phyloP scores from a whole-genome alignment of 345 rosid genomes.

The Salix viminalis region DNA sequence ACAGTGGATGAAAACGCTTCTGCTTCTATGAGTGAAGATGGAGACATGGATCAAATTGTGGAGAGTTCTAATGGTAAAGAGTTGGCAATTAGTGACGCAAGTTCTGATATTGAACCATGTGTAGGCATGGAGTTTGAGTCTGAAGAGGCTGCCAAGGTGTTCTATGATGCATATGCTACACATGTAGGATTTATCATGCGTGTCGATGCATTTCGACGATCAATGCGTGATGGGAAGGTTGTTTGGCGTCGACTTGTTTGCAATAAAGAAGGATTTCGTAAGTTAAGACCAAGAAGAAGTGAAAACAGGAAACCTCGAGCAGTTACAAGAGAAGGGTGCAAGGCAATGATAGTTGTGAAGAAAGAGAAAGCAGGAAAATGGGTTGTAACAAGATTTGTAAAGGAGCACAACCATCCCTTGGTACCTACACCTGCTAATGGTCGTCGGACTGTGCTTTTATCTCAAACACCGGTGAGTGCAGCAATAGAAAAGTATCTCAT shows the following conservation, averaged over 20 bases:
- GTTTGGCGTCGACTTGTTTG: slow-evolving; percentile 47
- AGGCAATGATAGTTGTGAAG: slow-evolving; percentile 44
- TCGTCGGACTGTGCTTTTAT: slow-evolving; percentile 21
- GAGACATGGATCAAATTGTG: slow-evolving; percentile 12
- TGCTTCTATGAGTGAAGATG: slow-evolving; percentile 19
- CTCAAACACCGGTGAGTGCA: slow-evolving; percentile 21
- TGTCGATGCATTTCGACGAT: slow-evolving; percentile 38
- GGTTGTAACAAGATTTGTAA: slow-evolving; percentile 37
- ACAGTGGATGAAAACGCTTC: too few relatives aligned
- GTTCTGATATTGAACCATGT: slow-evolving; percentile 33
- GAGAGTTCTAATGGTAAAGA: slow-evolving; percentile 26
- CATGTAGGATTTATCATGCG: slow-evolving; percentile 41
- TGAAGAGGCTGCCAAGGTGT: slow-evolving; percentile 41
- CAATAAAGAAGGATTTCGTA: slow-evolving; percentile 49
- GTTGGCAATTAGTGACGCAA: slow-evolving; percentile 6
- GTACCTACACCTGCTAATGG: slow-evolving; percentile 19
- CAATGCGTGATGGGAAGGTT: slow-evolving; percentile 43
- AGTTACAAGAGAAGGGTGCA: slow-evolving; percentile 47
- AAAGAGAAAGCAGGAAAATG: slow-evolving; percentile 42
- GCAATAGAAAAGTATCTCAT: too few relatives aligned
- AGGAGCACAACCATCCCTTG: slow-evolving; percentile 51
- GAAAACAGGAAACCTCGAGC: slow-evolving; percentile 41
- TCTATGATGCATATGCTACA: slow-evolving; percentile 46
- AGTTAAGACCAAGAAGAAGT: slow-evolving; percentile 32
- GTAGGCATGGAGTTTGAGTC: slow-evolving; percentile 53